Evolutionary conservation across 2,329 filamentous ascomycete species (phyloP).

Genomic region (Scedosporium dehoogii): DNA sequence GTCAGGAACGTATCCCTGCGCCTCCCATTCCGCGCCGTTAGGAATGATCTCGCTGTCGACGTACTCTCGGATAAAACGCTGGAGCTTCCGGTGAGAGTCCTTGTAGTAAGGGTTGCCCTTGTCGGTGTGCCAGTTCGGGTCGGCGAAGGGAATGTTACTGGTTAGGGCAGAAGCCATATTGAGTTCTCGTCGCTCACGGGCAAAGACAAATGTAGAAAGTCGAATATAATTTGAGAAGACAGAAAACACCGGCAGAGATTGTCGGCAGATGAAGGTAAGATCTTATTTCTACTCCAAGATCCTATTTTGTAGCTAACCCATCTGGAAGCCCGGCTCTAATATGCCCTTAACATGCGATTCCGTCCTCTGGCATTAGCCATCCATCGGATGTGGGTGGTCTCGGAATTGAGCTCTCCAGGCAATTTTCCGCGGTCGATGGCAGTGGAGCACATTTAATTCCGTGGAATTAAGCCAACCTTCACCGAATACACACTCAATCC

Average conservation of each 20-base stretch:
- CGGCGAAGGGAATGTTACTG: slow-evolving; percentile 70
- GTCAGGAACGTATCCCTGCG: slow-evolving; percentile 62
- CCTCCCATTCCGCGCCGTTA: slow-evolving; percentile 68
- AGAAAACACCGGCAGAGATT: too few species aligned
- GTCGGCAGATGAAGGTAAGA: too few species aligned
- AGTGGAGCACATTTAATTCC: too few species aligned
- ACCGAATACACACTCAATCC: too few species aligned
- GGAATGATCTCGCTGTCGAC: slow-evolving; percentile 61
- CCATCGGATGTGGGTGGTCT: background rate
- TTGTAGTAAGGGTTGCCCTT: slow-evolving; percentile 77
- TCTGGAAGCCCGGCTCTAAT: too few species aligned
- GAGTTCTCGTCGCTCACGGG: background rate
- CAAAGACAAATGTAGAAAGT: too few species aligned
- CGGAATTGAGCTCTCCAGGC: background rate
- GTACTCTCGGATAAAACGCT: slow-evolving; percentile 62
- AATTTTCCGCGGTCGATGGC: background rate
- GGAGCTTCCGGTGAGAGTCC: slow-evolving; percentile 60
- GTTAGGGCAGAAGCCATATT: background rate
- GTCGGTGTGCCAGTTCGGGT: slow-evolving; percentile 70
- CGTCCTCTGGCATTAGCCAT: too few species aligned
- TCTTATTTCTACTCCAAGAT: too few species aligned
- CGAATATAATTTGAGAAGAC: too few species aligned
- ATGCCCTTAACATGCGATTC: too few species aligned
- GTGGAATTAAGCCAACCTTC: too few species aligned
- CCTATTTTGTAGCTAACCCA: too few species aligned